A percentile compares a stretch with the other conserved stretches of the same genome.
Conservation (phyloP, 495 filamentous ascomycete genomes). For the Neurospora terricola region DNA sequence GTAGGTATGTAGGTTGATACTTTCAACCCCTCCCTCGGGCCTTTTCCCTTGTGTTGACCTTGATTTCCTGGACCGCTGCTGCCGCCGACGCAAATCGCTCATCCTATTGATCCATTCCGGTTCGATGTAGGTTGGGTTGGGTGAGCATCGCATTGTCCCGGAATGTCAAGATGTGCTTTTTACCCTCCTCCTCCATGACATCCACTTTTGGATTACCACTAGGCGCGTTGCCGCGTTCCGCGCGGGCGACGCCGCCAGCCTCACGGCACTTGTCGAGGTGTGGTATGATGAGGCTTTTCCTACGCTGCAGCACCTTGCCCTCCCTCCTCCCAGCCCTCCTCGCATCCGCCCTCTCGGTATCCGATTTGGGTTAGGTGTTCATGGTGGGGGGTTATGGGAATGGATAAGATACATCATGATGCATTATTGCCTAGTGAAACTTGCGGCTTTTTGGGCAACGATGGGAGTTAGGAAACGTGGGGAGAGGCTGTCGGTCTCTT, state of each 20-base stretch:
- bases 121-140: neutral
- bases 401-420: neutral
- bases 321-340: neutral
- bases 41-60: neutral
- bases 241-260: neutral
- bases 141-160: neutral
- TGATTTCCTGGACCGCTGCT: neutral
- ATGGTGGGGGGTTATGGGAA: neutral
- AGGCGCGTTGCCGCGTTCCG: neutral
- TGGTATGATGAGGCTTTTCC: neutral
- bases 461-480: neutral
- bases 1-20: neutral
- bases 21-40: neutral
- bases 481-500: neutral
- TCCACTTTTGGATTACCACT: neutral
- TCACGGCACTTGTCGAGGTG: neutral
- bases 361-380: neutral
- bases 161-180: neutral
- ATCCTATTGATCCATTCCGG: neutral
- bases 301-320: neutral
- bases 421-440: neutral
- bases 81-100: neutral
- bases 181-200: neutral
- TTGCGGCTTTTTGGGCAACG: neutral
- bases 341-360: neutral